Evolutionary conservation across 108 stramenopile species (phyloP).

Genomic region (Pseudonitzschia pungens): DNA sequence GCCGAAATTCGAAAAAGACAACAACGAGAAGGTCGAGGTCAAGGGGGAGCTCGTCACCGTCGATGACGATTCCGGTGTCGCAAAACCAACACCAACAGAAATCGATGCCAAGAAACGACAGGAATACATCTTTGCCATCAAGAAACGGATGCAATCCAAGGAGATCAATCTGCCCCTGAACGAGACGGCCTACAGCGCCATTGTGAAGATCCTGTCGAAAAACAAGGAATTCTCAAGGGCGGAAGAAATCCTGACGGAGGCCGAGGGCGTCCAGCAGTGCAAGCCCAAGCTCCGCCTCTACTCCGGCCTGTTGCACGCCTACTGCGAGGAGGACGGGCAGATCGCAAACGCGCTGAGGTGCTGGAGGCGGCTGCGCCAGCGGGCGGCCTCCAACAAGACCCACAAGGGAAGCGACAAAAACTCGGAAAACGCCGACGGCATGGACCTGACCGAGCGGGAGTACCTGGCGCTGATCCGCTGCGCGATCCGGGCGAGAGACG

Average conservation of each 20-base stretch:
- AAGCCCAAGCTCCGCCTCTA: conserved; percentile 78
- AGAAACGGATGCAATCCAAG: conserved; percentile 50
- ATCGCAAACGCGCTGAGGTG: conserved; percentile 46
- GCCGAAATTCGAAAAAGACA: conserved; percentile 44
- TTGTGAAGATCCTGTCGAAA: conserved; percentile 68
- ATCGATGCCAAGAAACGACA: conserved; percentile 41
- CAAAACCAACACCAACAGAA: not conserved
- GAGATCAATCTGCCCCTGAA: conserved; percentile 59
- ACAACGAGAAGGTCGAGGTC: too few species aligned
- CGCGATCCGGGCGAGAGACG: conserved; percentile 31
- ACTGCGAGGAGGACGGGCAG: conserved; percentile 47
- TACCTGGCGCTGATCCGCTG: conserved; percentile 58
- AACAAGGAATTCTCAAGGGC: conserved; percentile 51
- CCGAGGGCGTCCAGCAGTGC: conserved; percentile 65
- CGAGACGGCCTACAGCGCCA: conserved; percentile 79
- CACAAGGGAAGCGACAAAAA: conserved; percentile 6
- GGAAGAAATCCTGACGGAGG: conserved; percentile 53
- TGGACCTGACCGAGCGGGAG: conserved; percentile 66
- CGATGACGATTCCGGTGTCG: too few species aligned
- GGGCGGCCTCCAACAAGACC: not conserved
- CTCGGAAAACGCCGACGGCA: conserved; percentile 4
- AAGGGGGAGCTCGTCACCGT: too few species aligned
- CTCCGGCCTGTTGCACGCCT: conserved; percentile 57
- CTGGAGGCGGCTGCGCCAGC: conserved; percentile 49
- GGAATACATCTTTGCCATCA: conserved; percentile 64